Evolutionary conservation across 164 flowering plant species (phyloP).

Genomic region (Amborella trichopoda): DNA sequence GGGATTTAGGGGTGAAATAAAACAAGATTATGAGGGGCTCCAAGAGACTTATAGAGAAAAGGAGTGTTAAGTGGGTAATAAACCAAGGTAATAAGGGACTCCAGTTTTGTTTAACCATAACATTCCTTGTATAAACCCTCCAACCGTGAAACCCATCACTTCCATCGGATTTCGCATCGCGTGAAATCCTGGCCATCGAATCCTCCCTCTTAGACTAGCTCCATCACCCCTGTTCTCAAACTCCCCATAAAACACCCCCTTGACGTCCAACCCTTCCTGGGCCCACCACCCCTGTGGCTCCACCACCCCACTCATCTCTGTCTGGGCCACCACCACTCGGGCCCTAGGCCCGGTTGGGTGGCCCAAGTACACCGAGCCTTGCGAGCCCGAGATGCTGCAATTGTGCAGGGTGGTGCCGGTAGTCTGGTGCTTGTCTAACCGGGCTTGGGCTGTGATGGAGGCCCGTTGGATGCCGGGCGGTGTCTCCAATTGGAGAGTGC

Average conservation of each 20-base stretch:
- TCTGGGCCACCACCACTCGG: slow-evolving; percentile 34
- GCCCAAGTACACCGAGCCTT: slow-evolving; percentile 31
- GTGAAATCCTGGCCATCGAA: slow-evolving; percentile 41
- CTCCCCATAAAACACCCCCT: slow-evolving; percentile 35
- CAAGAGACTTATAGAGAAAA: too few relatives aligned
- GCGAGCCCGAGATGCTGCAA: slow-evolving; percentile 29
- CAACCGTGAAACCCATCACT: slow-evolving; percentile 22
- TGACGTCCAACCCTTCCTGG: slow-evolving; percentile 24
- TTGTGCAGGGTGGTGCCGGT: slow-evolving; percentile 39
- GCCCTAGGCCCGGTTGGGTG: slow-evolving; percentile 55
- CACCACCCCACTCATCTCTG: slow-evolving; percentile 30
- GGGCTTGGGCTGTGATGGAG: slow-evolving; percentile 52
- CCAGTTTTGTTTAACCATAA: slow-evolving; percentile 38
- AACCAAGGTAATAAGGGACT: slow-evolving; percentile 32
- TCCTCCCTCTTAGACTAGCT: slow-evolving; percentile 16
- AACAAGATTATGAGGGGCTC: too few relatives aligned
- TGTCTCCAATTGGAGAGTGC: slow-evolving; percentile 36
- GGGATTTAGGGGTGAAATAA: too few relatives aligned
- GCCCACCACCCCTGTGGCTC: slow-evolving; percentile 41
- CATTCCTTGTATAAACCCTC: slow-evolving; percentile 22
- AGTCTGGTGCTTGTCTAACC: slow-evolving; percentile 18
- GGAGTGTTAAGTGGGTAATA: too few relatives aligned
- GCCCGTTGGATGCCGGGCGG: slow-evolving; percentile 36
- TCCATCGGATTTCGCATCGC: slow-evolving; percentile 4
- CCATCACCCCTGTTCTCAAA: slow-evolving; percentile 48